Conservation (phyloP, 768 basidiomycete genomes). For the Naganishia onofrii region DNA sequence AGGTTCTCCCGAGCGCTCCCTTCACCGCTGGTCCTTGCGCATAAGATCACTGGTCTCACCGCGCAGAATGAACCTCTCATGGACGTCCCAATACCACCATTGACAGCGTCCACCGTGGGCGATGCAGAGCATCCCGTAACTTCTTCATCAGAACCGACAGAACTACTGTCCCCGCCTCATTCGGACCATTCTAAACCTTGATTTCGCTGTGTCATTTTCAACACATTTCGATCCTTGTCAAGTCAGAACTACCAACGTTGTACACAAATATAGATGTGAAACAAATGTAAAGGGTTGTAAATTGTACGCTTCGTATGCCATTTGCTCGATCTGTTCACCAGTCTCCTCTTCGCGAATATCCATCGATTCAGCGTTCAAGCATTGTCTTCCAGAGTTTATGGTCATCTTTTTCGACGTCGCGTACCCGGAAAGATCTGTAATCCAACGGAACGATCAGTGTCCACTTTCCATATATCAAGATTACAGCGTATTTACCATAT, state of each 20-base stretch:
- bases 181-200: conserved; percentile 18
- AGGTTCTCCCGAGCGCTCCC: conserved; percentile 1
- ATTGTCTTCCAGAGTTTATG: background rate
- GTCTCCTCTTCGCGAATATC: background rate
- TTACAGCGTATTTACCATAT: conserved; percentile 2
- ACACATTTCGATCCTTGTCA: background rate
- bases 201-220: conserved; percentile 14
- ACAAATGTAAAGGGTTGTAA: conserved; percentile 20
- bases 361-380: background rate
- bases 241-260: background rate
- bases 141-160: background rate
- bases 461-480: background rate
- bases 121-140: background rate
- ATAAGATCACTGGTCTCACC: background rate
- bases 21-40: background rate
- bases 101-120: conserved; percentile 4
- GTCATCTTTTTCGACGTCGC: background rate
- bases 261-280: conserved; percentile 13
- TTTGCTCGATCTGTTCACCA: background rate
- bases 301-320: background rate
- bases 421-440: conserved; percentile 12
- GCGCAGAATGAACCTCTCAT: background rate
- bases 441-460: background rate
- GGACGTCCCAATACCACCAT: background rate
- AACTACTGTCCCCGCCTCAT: background rate